Evolutionary conservation across 139 green algal species (phyloP).

Genomic region (Chlorella sp.): DNA sequence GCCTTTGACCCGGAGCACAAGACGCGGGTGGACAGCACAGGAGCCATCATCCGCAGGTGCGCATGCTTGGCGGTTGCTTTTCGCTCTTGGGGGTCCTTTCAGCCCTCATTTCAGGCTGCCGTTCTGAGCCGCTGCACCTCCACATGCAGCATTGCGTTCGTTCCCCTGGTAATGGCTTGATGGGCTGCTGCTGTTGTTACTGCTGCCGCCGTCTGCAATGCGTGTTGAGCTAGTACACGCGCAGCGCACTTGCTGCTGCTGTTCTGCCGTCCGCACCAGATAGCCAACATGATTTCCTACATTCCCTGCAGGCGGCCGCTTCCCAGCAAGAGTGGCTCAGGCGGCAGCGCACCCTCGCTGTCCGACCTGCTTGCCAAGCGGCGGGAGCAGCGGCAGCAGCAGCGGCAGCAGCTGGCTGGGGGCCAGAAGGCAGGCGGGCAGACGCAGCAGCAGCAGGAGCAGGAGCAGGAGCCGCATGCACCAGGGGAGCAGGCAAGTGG

Average conservation of each 20-base stretch:
- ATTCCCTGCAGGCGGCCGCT: background rate
- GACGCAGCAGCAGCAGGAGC: background rate
- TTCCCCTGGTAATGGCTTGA: too few relatives aligned
- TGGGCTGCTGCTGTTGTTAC: background rate
- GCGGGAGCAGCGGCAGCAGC: background rate
- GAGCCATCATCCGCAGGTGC: constrained; percentile 15
- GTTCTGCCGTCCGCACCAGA: background rate
- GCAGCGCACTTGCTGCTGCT: too few relatives aligned
- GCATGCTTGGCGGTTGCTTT: too few relatives aligned
- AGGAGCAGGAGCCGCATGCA: background rate
- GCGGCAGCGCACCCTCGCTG: background rate
- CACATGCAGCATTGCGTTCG: too few relatives aligned
- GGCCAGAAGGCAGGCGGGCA: background rate
- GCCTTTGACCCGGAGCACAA: background rate
- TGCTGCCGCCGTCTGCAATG: too few relatives aligned
- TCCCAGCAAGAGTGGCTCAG: background rate
- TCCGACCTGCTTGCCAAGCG: background rate
- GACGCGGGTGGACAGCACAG: background rate
- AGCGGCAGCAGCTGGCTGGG: background rate
- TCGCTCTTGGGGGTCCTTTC: too few relatives aligned
- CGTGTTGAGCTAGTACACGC: too few relatives aligned
- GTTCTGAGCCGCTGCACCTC: too few relatives aligned
- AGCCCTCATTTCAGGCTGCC: too few relatives aligned
- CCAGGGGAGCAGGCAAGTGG: background rate
- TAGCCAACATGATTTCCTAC: background rate